phyloP scores from a whole-genome alignment of 2,329 filamentous ascomycete species.

The Colletotrichum costaricense region DNA sequence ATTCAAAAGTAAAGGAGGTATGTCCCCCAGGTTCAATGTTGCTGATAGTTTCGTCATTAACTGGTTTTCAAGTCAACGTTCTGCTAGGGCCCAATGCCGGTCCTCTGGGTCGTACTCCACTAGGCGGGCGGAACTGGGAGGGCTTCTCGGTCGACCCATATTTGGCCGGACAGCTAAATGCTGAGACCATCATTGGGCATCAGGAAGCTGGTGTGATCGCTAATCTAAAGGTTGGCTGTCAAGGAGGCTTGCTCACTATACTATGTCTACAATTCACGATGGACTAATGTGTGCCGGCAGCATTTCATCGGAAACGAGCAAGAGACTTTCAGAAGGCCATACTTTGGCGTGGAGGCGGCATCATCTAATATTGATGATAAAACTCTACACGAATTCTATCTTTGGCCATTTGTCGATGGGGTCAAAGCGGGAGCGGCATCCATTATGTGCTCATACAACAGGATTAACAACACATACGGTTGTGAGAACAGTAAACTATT shows the following conservation, averaged over 20 bases:
- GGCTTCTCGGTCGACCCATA: constrained; percentile 65
- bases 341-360: constrained; percentile 55
- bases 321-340: constrained; percentile 74
- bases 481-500: constrained; percentile 77
- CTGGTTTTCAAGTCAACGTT: constrained; percentile 40
- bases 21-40: accelerated
- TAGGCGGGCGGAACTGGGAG: constrained; percentile 52
- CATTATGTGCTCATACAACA: constrained; percentile 75
- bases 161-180: constrained; percentile 60
- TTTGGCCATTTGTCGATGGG: constrained; percentile 79
- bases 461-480: constrained; percentile 77
- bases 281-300: constrained; percentile 62
- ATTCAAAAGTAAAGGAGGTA: constrained; percentile 50
- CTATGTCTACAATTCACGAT: neutral
- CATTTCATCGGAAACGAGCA: constrained; percentile 82
- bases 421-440: constrained; percentile 69
- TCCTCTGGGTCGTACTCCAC: constrained; percentile 43
- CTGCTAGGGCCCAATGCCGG: constrained; percentile 48
- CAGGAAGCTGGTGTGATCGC: constrained; percentile 71
- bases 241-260: too few relatives aligned
- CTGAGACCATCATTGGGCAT: constrained; percentile 59
- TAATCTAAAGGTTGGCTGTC: constrained; percentile 50
- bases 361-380: constrained; percentile 71
- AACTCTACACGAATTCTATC: constrained; percentile 72
- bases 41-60: neutral